phyloP scores from a whole-genome alignment of 2,329 filamentous ascomycete genomes.

The Chlorencoelia australis region DNA sequence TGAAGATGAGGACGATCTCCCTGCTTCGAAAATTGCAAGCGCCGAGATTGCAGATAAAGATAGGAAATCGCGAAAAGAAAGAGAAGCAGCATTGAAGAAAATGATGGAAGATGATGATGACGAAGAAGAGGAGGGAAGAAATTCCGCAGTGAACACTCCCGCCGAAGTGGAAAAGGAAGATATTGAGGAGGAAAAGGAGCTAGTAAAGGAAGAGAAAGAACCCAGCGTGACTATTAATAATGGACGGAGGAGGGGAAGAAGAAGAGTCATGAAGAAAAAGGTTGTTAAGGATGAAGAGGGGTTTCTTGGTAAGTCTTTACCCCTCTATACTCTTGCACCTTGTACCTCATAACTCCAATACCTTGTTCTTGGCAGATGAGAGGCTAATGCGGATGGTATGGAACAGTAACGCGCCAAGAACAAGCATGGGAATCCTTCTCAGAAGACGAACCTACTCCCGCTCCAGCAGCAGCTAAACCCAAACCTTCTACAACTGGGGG shows the following conservation, averaged over 20 bases:
- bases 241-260: constrained; percentile 64
- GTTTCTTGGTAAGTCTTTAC: constrained; percentile 59
- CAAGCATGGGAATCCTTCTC: constrained; percentile 85
- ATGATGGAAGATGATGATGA: constrained; percentile 71
- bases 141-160: constrained; percentile 9
- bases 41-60: constrained; percentile 24
- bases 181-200: constrained; percentile 30
- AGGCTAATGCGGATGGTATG: no score
- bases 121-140: constrained; percentile 39
- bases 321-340: background rate
- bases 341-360: no score
- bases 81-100: constrained; percentile 53
- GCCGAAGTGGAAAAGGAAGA: constrained; percentile 22
- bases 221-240: constrained; percentile 43
- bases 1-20: constrained; percentile 31
- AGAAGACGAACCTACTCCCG: constrained; percentile 63
- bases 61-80: constrained; percentile 44
- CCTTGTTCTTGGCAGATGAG: no score
- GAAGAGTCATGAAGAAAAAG: constrained; percentile 80
- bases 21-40: no score
- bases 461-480: constrained; percentile 33
- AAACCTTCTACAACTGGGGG: constrained; percentile 31
- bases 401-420: constrained; percentile 83
- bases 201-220: constrained; percentile 29
- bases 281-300: constrained; percentile 80